A percentile compares a stretch with the other conserved stretches of the same genome.
These are phyloP conservation scores for Trametes meyenii DNA, from an alignment of 768 basidiomycete species.

Conservation along the genomic window DNA sequence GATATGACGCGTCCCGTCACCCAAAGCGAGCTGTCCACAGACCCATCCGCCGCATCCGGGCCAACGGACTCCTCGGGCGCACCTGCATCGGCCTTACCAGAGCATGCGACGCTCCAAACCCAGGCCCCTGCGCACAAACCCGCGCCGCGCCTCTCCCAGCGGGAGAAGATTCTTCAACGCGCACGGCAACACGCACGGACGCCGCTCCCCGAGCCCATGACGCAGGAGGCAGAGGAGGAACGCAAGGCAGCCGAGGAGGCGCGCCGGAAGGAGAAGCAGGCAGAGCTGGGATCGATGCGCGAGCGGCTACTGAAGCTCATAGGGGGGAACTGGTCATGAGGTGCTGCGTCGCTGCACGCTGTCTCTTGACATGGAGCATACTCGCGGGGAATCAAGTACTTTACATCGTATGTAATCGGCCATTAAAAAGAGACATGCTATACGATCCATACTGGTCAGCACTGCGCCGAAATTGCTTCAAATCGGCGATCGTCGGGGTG, in stretches of 20 bases:
- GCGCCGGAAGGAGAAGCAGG: constrained; percentile 13
- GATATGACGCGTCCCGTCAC: neutral
- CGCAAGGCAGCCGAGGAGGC: constrained; percentile 9
- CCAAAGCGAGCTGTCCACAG: neutral
- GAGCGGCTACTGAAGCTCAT: constrained; percentile 28
- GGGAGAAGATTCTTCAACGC: constrained; percentile 27
- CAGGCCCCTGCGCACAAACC: neutral
- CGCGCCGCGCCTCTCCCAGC: constrained; percentile 10
- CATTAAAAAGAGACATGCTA: neutral
- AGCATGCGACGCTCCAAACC: neutral
- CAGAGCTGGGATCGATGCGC: constrained; percentile 11
- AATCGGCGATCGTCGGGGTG: too few relatives aligned
- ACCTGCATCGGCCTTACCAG: neutral
- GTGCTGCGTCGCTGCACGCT: neutral
- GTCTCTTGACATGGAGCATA: neutral
- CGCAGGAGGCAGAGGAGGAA: constrained; percentile 5
- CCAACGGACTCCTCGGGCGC: neutral
- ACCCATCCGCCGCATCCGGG: neutral
- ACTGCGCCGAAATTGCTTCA: too few relatives aligned
- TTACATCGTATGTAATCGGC: neutral
- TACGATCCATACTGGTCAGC: neutral
- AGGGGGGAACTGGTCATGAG: constrained; percentile 19
- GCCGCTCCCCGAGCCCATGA: constrained; percentile 21
- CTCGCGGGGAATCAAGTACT: neutral
- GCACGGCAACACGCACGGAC: constrained; percentile 27